Percentiles rank a stretch among this genome's conserved stretches.
Evolutionary conservation across 2,329 filamentous ascomycete genomes (phyloP).

Genomic region (Talaromyces sp.): DNA sequence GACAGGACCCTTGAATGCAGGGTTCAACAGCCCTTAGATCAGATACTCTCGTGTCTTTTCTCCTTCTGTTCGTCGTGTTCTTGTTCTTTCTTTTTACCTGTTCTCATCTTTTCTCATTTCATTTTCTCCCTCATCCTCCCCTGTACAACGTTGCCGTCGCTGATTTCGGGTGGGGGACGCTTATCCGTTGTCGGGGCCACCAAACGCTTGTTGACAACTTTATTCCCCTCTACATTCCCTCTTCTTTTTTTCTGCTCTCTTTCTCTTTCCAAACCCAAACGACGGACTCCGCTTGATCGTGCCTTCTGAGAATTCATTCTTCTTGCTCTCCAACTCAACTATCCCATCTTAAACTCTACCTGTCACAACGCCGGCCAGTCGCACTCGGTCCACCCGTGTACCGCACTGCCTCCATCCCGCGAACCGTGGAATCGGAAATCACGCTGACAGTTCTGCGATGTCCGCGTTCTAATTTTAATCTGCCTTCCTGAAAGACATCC

Average conservation of each 20-base stretch:
- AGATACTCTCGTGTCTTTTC: neutral
- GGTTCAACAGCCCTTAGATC: neutral
- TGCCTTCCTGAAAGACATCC: neutral
- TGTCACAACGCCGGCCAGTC: neutral
- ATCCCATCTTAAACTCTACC: neutral
- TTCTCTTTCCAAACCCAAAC: no score
- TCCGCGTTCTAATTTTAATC: neutral
- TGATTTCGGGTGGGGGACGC: neutral
- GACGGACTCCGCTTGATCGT: neutral
- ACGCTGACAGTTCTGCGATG: neutral
- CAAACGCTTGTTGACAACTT: conserved; percentile 8
- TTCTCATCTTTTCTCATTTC: neutral
- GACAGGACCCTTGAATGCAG: conserved; percentile 12
- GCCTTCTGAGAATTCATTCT: neutral
- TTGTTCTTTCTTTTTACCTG: no score
- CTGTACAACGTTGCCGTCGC: no score
- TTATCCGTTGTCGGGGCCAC: conserved; percentile 6
- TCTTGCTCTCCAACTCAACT: neutral
- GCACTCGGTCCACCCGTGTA: neutral
- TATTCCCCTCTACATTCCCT: neutral
- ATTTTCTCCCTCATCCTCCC: no score
- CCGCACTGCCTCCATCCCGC: neutral
- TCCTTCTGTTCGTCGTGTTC: neutral
- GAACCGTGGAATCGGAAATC: neutral
- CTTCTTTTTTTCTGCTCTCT: neutral